Conservation (phyloP, 2,329 filamentous ascomycete genomes). For the Fonsecaea pedrosoi region DNA sequence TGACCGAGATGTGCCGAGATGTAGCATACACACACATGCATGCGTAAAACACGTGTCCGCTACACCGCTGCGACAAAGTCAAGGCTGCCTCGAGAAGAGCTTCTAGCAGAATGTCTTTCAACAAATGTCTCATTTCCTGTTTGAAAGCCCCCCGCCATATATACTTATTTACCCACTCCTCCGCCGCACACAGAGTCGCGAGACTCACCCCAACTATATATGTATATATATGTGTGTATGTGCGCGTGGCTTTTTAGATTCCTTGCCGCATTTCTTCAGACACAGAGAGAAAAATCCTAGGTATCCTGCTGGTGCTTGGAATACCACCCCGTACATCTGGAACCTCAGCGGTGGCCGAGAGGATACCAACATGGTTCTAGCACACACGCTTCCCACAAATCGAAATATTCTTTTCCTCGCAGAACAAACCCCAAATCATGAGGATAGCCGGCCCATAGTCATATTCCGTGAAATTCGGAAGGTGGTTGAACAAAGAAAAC, state of each 20-base stretch:
- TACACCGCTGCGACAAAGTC: neutral
- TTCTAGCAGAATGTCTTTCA: neutral
- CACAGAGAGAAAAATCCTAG: neutral
- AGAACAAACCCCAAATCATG: conserved; percentile 8
- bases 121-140: neutral
- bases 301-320: neutral
- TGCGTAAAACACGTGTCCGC: no score
- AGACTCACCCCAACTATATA: conserved; percentile 5
- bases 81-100: neutral
- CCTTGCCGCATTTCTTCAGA: conserved; percentile 2
- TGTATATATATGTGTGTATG: conserved; percentile 1
- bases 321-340: neutral
- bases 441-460: conserved; percentile 16
- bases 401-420: conserved; percentile 9
- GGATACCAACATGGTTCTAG: neutral
- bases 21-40: neutral
- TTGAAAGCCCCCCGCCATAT: neutral
- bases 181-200: conserved; percentile 10
- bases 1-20: no score
- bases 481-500: conserved; percentile 8
- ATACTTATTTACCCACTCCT: neutral
- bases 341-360: neutral
- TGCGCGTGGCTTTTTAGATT: conserved; percentile 8
- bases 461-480: conserved; percentile 9
- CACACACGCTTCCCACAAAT: conserved; percentile 1